phyloP scores from a whole-genome alignment of 176 grass and related monocot species.

The Raddia distichophylla region DNA sequence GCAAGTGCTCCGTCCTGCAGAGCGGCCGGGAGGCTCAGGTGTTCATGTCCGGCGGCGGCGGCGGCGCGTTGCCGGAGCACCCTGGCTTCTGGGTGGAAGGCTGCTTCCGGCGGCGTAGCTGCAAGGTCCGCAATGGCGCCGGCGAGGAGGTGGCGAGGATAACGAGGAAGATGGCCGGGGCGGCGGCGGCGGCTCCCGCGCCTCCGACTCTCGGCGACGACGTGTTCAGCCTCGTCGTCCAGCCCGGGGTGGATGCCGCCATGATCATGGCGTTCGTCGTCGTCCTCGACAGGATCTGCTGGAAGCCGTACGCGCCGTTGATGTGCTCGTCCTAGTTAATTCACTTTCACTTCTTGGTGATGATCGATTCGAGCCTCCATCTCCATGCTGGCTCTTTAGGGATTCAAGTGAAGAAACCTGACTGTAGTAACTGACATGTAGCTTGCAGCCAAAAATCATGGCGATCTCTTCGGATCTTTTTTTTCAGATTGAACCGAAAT shows the following conservation, averaged over 20 bases:
- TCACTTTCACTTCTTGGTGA: background rate
- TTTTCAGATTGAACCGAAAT: background rate
- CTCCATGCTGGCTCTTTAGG: background rate
- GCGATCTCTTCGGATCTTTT: background rate
- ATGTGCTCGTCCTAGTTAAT: slow-evolving; percentile 52
- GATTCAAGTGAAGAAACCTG: background rate
- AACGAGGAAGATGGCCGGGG: slow-evolving; percentile 45
- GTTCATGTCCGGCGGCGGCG: slow-evolving; percentile 37
- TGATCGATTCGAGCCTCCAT: no score
- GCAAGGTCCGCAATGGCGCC: slow-evolving; percentile 49
- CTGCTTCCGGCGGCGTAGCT: slow-evolving; percentile 76
- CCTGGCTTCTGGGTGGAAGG: slow-evolving; percentile 61
- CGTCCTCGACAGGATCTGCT: slow-evolving; percentile 79
- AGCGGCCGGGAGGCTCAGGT: slow-evolving; percentile 51
- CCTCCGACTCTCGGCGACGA: slow-evolving; percentile 58
- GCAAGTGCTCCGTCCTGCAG: slow-evolving; percentile 50
- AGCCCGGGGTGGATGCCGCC: slow-evolving; percentile 44
- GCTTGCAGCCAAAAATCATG: background rate
- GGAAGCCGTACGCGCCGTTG: slow-evolving; percentile 44
- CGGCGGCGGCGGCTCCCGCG: background rate
- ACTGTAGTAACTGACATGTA: background rate
- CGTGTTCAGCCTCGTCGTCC: slow-evolving; percentile 74
- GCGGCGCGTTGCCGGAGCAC: background rate
- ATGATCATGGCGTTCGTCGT: slow-evolving; percentile 78
- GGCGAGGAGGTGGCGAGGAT: slow-evolving; percentile 79